These are phyloP conservation scores for Coleophoma crateriformis DNA, from an alignment of 2,329 filamentous ascomycete genomes.

Conservation along the genomic window DNA sequence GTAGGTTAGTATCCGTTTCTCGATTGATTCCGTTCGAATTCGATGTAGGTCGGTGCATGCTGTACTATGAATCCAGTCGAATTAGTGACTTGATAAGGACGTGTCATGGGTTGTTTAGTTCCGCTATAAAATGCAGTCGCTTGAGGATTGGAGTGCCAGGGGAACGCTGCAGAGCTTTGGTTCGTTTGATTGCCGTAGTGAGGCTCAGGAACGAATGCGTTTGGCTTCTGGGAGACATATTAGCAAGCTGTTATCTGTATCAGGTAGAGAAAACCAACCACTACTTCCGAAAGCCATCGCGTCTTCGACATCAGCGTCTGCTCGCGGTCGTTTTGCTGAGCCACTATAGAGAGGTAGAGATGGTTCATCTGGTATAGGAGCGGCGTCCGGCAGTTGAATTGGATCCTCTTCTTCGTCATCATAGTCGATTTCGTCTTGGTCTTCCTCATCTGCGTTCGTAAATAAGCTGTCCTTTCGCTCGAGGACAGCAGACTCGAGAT, in stretches of 20 bases:
- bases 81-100: no score
- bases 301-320: constrained; percentile 18
- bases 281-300: constrained; percentile 8
- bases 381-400: not conserved
- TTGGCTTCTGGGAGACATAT: constrained; percentile 22
- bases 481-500: constrained; percentile 1
- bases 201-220: constrained; percentile 21
- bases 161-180: not conserved
- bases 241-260: constrained; percentile 6
- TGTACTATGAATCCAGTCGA: no score
- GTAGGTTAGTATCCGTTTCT: not conserved
- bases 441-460: constrained; percentile 9
- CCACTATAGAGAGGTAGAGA: constrained; percentile 10
- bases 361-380: not conserved
- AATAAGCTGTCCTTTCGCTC: not conserved
- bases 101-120: no score
- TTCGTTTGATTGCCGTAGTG: not conserved
- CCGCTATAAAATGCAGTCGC: no score
- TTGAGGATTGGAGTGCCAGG: no score
- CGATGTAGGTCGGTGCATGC: no score
- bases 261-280: constrained; percentile 14
- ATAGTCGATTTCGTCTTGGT: constrained; percentile 29
- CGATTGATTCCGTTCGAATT: no score
- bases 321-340: constrained; percentile 20
- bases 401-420: constrained; percentile 22